phyloP scores from a whole-genome alignment of 371 early-diverging fungal species.

The Dichotomocladium elegans region DNA sequence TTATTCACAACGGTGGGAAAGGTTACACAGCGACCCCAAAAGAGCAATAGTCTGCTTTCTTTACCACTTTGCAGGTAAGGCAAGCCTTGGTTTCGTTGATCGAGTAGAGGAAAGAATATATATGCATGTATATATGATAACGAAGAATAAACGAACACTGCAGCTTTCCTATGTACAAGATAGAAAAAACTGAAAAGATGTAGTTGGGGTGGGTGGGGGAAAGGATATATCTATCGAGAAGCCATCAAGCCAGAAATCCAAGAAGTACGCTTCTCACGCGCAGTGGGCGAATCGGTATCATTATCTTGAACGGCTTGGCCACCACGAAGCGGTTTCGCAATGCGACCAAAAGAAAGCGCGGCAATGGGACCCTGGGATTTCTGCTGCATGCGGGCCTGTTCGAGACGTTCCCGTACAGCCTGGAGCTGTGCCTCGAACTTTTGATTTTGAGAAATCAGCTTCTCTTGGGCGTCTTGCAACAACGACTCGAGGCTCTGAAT shows the following conservation, averaged over 20 bases:
- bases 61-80: too few relatives aligned
- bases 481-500: slow-evolving; percentile 86
- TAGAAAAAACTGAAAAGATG: too few relatives aligned
- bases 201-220: too few relatives aligned
- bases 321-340: slow-evolving; percentile 91
- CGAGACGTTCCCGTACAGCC: slow-evolving; percentile 70
- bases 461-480: slow-evolving; percentile 75
- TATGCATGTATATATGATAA: too few relatives aligned
- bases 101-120: too few relatives aligned
- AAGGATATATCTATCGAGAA: slow-evolving; percentile 21
- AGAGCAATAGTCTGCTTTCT: too few relatives aligned
- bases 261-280: slow-evolving; percentile 37
- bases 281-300: slow-evolving; percentile 14
- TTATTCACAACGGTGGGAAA: too few relatives aligned
- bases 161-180: too few relatives aligned
- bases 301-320: slow-evolving; percentile 44
- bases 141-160: too few relatives aligned
- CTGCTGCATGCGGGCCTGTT: slow-evolving; percentile 59
- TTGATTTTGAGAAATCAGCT: slow-evolving; percentile 75
- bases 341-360: slow-evolving; percentile 75
- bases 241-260: slow-evolving; percentile 40
- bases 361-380: slow-evolving; percentile 46
- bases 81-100: too few relatives aligned
- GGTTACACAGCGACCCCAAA: too few relatives aligned
- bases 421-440: slow-evolving; percentile 51